Base-by-base conservation (phyloP, 1,284 basidiomycete genomes). In the Ganoderma lingzhi region DNA sequence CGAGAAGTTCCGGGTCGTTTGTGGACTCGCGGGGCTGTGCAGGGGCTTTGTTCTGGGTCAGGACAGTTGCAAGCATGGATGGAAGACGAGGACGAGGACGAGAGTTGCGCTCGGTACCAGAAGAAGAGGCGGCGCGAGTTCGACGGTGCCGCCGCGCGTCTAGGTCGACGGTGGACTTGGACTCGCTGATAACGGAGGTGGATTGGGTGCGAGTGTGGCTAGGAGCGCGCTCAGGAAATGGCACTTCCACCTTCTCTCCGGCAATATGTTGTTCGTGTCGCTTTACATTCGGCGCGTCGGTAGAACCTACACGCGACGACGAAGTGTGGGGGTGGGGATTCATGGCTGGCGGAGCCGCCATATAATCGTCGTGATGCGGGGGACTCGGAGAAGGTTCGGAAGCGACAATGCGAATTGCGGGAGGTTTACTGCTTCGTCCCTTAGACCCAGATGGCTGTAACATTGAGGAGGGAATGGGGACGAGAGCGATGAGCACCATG, bases 1-100 rank as follows among this genome's bases (percentile, higher is more conserved):
- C 78, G 53, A 78, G 68, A 51, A 75, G 73, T 44, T 77, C 77
- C 19, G 74, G 59, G 28, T 71, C 70, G 55, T 70, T 68, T 32
- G 71, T 48, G 17, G 71, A 63, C n/a, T 68, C 64, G 32, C 71
- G 71, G 19, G 71, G 67, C 61, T 73, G 66, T 6, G 68, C 72
- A 3, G 75, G 69, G n/a, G 73, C 72, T 35, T 66, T 64, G 28
- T 53, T 68, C 35, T 70, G 73, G 42, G 70, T 66, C 51, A 74
- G 42, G 35, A 74, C 68, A 9, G 71, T 66, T 23, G 74, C 63
- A 63, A 76, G 72, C 58, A 71, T 69, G n/a, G 71, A 71, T n/a
- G 72, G 73, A 17, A 67, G 60, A 23, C 65, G 71, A 8, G 70
- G 65, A 4, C 68, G 63, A 12, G 61, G 9, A 12, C 58, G 67